Conservation (phyloP, 2,329 filamentous ascomycete genomes). For the Pseudogymnoascus sp. region DNA sequence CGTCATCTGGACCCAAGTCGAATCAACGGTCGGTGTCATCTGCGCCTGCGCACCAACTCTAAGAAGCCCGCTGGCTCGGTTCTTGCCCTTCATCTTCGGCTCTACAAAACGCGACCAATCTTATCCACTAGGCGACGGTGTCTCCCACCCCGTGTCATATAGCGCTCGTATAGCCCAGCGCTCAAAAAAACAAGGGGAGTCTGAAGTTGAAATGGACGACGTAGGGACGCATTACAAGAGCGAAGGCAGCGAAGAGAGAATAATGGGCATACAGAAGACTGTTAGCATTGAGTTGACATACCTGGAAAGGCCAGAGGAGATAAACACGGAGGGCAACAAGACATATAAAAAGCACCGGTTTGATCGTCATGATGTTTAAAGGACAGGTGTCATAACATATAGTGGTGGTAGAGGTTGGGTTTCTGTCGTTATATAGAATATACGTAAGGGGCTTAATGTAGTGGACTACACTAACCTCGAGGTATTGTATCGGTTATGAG, state of each 20-base stretch:
- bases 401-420: background rate
- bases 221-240: background rate
- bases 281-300: constrained; percentile 7
- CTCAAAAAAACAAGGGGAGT: background rate
- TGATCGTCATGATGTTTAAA: constrained; percentile 1
- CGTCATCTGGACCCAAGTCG: constrained; percentile 17
- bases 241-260: constrained; percentile 13
- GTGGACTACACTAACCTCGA: background rate
- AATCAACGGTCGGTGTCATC: constrained; percentile 15
- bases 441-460: background rate
- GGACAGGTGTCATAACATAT: background rate
- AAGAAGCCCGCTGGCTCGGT: constrained; percentile 10
- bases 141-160: background rate
- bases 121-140: background rate
- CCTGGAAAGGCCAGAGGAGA: background rate
- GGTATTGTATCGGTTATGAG: no score
- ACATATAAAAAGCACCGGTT: background rate
- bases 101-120: background rate
- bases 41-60: constrained; percentile 15
- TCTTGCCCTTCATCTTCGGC: constrained; percentile 9
- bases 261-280: constrained; percentile 14
- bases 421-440: background rate
- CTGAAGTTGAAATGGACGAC: background rate
- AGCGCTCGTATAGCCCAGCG: background rate
- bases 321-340: background rate